A percentile compares a stretch with the other conserved stretches of the same genome.
These are phyloP conservation scores for Tephrocybe sp. DNA, from an alignment of 768 basidiomycete genomes.

Conservation along the genomic window DNA sequence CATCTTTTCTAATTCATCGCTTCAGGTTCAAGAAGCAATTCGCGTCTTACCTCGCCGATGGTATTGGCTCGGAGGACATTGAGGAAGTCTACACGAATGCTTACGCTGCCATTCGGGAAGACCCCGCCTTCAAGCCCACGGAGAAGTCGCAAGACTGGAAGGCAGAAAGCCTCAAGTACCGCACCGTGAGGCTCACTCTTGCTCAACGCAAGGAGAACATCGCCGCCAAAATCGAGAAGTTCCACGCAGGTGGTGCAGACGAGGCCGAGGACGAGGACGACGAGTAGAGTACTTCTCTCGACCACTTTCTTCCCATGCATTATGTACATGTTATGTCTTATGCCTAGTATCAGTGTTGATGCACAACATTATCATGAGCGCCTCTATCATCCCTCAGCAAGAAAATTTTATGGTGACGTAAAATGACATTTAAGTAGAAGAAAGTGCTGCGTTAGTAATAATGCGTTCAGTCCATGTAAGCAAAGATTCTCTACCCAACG, in stretches of 20 bases:
- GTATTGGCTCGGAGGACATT: conserved; percentile 92
- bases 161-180: conserved; percentile 74
- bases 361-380: background rate
- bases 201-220: conserved; percentile 80
- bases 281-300: conserved; percentile 45
- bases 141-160: conserved; percentile 94
- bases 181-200: conserved; percentile 62
- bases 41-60: conserved; percentile 91
- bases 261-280: conserved; percentile 60
- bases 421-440: conserved; percentile 4
- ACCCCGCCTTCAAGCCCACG: conserved; percentile 85
- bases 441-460: conserved; percentile 36
- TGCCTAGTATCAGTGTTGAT: background rate
- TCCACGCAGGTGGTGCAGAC: conserved; percentile 66
- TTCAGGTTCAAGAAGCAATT: conserved; percentile 96
- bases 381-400: background rate
- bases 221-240: conserved; percentile 85
- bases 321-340: conserved; percentile 8
- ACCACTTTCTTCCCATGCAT: background rate
- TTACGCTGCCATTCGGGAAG: conserved; percentile 93
- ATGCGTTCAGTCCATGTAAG: conserved; percentile 54
- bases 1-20: background rate
- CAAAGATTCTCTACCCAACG: conserved; percentile 27
- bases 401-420: conserved; percentile 5
- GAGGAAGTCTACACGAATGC: conserved; percentile 94